phyloP scores from a whole-genome alignment of 495 filamentous ascomycete genomes.

The Rusavskia elegans region DNA sequence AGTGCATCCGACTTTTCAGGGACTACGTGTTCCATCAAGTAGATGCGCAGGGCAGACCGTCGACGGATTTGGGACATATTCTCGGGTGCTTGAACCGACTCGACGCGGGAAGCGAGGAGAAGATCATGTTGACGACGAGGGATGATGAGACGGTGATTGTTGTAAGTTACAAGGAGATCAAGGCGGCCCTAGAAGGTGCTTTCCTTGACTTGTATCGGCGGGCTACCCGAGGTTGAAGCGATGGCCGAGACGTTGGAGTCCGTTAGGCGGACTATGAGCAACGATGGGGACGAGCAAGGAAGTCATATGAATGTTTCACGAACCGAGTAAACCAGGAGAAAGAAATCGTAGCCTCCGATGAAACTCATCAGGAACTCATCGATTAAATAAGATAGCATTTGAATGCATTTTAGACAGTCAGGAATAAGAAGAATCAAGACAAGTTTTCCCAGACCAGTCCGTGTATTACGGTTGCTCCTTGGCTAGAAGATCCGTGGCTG shows the following conservation, averaged over 20 bases:
- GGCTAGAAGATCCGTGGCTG: no score
- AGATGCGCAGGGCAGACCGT: constrained; percentile 63
- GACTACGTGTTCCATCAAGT: constrained; percentile 97
- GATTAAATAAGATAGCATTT: no score
- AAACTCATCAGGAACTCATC: no score
- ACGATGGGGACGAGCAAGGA: not conserved
- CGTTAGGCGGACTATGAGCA: not conserved
- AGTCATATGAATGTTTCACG: no score
- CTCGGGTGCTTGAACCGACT: constrained; percentile 74
- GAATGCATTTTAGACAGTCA: no score
- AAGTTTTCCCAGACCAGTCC: no score
- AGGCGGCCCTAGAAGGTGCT: constrained; percentile 59
- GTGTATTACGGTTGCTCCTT: no score
- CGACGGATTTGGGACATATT: constrained; percentile 73
- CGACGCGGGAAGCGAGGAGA: constrained; percentile 79
- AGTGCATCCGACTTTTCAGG: constrained; percentile 80
- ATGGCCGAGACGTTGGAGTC: not conserved
- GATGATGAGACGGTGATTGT: constrained; percentile 79
- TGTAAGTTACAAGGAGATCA: constrained; percentile 74
- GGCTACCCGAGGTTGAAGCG: not conserved
- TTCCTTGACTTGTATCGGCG: constrained; percentile 52
- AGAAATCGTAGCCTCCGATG: no score
- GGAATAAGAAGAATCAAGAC: no score
- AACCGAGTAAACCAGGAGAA: no score
- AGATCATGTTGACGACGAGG: constrained; percentile 66